Evolutionary conservation across 164 flowering plant species (phyloP).

Genomic region (Paratinospora sagittata): DNA sequence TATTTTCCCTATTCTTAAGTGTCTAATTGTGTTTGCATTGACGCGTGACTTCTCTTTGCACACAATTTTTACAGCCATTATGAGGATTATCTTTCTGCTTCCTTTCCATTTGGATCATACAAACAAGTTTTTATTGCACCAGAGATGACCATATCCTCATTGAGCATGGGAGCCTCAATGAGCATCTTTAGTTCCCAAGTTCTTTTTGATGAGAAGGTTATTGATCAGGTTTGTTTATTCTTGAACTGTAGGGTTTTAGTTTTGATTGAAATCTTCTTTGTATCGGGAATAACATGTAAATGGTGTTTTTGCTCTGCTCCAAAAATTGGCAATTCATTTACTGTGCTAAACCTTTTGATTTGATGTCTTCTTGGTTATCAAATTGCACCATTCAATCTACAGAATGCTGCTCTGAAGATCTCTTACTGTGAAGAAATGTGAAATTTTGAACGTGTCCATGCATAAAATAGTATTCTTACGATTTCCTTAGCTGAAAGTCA

Average conservation of each 20-base stretch:
- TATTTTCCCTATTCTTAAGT: neutral
- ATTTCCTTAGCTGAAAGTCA: too few species aligned
- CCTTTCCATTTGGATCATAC: constrained; percentile 96
- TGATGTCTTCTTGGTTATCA: neutral
- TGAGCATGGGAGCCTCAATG: constrained; percentile 74
- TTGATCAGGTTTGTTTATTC: constrained; percentile 75
- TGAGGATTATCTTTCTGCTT: constrained; percentile 70
- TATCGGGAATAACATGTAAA: neutral
- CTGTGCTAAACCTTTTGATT: neutral
- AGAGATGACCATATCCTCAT: constrained; percentile 70
- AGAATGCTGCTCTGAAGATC: neutral
- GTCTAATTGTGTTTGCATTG: neutral
- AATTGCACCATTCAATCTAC: neutral
- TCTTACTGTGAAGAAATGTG: neutral
- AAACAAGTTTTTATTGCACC: constrained; percentile 87
- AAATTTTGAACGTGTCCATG: neutral
- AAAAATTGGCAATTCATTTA: neutral
- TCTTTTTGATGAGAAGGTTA: constrained; percentile 85
- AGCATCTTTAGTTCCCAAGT: constrained; percentile 76
- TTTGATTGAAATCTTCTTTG: neutral
- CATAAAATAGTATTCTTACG: too few species aligned
- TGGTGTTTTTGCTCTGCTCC: neutral
- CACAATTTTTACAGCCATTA: constrained; percentile 54
- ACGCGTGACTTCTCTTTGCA: neutral
- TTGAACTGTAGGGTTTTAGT: neutral